These are phyloP conservation scores for Tieghemostelium lacteum DNA, from an alignment of 78 protist genomes.

Conservation along the genomic window DNA sequence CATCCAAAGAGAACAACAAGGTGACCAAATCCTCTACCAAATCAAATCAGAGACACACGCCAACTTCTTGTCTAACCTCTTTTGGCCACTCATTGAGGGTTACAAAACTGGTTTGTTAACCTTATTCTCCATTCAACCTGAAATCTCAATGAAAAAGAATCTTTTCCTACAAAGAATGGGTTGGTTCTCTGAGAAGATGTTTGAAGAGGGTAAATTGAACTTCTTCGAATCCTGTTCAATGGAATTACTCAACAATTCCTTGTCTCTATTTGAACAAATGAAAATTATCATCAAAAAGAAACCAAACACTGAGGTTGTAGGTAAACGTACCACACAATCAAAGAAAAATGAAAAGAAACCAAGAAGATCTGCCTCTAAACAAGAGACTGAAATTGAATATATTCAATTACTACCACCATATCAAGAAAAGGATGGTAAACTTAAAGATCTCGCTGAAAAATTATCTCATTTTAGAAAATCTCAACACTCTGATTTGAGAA, in stretches of 20 bases:
- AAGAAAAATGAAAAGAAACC: constrained; percentile 51
- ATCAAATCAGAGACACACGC: constrained; percentile 44
- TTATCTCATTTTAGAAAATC: constrained; percentile 62
- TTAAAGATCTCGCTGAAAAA: constrained; percentile 53
- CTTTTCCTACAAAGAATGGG: constrained; percentile 72
- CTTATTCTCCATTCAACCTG: constrained; percentile 80
- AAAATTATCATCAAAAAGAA: constrained; percentile 47
- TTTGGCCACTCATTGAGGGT: constrained; percentile 84
- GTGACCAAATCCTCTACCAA: neutral
- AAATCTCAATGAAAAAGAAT: constrained; percentile 63
- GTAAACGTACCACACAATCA: constrained; percentile 67
- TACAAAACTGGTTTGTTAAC: constrained; percentile 74
- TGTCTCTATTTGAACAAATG: constrained; percentile 51
- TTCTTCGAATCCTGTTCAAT: constrained; percentile 79
- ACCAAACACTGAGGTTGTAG: constrained; percentile 57
- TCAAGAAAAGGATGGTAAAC: constrained; percentile 67
- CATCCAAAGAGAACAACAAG: neutral
- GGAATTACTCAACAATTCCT: constrained; percentile 77
- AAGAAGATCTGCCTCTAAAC: neutral
- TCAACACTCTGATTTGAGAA: constrained; percentile 48
- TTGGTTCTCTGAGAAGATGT: constrained; percentile 86
- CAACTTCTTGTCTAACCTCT: constrained; percentile 59
- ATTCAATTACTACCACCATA: constrained; percentile 61
- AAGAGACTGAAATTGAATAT: constrained; percentile 60
- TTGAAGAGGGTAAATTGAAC: constrained; percentile 81